A percentile compares a stretch with the other conserved stretches of the same genome.
Conservation (phyloP, 208 protist species). For the Leishmania martiniquensis region DNA sequence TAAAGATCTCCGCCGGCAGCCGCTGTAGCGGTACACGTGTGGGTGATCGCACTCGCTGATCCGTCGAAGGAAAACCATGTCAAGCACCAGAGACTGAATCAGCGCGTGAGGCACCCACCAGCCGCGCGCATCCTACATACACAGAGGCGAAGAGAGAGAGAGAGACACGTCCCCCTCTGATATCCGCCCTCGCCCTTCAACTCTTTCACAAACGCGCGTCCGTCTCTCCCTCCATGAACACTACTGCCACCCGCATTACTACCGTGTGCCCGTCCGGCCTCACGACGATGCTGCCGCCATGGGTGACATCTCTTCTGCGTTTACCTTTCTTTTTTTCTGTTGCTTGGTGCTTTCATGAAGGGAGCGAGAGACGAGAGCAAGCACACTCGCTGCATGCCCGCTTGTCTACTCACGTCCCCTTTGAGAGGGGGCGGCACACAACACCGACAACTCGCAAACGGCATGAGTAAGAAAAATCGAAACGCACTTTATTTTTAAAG, state of each 20-base stretch:
- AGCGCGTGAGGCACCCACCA: not conserved
- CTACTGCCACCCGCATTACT: not conserved
- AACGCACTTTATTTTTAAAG: not conserved
- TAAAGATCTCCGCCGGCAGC: not conserved
- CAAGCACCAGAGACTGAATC: not conserved
- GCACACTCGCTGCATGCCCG: not conserved
- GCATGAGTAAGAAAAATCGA: not conserved
- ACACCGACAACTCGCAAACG: not conserved
- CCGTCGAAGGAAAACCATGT: not conserved
- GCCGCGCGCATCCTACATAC: not conserved
- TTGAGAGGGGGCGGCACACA: too few relatives aligned
- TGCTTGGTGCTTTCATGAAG: not conserved
- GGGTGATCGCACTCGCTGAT: not conserved
- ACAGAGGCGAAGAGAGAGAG: not conserved
- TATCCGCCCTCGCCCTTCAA: not conserved
- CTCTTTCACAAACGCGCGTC: not conserved
- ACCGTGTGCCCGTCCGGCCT: not conserved
- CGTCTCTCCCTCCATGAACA: not conserved
- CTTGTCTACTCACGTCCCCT: not conserved
- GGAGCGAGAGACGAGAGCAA: not conserved
- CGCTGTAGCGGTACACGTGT: not conserved
- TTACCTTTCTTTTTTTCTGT: not conserved
- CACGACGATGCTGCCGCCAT: not conserved
- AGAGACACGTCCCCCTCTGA: not conserved
- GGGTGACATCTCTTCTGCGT: not conserved